Base-by-base conservation (phyloP, 2,329 filamentous ascomycete species). In the Stagonosporopsis chrysanthemi region DNA sequence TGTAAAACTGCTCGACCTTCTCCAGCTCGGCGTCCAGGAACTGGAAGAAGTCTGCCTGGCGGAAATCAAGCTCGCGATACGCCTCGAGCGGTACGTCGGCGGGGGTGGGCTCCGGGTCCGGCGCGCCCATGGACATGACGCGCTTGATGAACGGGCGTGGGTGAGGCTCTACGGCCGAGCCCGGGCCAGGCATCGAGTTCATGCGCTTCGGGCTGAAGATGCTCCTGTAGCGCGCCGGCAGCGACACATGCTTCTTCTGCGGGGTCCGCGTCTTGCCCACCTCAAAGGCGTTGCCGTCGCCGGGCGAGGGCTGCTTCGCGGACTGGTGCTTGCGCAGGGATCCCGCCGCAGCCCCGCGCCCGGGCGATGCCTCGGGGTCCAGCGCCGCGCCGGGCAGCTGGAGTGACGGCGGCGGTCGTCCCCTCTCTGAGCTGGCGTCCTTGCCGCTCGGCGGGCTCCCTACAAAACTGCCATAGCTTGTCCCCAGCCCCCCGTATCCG, bases 1-100 rank as follows among this genome's bases (percentile, higher is more conserved):
- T 88, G 80, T 98, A 98, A 71, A 99, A 99, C 0, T 81, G 78
- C 72, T 99, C 93, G 11, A 99, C 91, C 77, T 98, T 99, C n/a
- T 88, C 83, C 14, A 99, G 81, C 77, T 99, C 90, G 9, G 80
- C 80, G 66, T 97, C 91, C 50, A 99, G 80, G 69, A 95, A 99
- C 0, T 82, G 78, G 74, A 93, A 94, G 72, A 99, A 98, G 14
- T 97, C 91, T n/a, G 84, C 84, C 74, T 96, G 88, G 17, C 87
- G 84, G 54, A 88, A 82, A 41, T 90, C 89, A 3, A 96, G 82
- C 36, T 91, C 84, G 39, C 87, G 83, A 46, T 83, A 82, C 2
- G 82, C 80, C 54, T 86, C 83, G 6, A 85, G 75, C 15, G 84
- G 82, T 4, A 83, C 77, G 63, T 84, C 82, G 48, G 71, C 71